phyloP scores from a whole-genome alignment of 257 asterid genomes.

The Solanum tarapatanum region DNA sequence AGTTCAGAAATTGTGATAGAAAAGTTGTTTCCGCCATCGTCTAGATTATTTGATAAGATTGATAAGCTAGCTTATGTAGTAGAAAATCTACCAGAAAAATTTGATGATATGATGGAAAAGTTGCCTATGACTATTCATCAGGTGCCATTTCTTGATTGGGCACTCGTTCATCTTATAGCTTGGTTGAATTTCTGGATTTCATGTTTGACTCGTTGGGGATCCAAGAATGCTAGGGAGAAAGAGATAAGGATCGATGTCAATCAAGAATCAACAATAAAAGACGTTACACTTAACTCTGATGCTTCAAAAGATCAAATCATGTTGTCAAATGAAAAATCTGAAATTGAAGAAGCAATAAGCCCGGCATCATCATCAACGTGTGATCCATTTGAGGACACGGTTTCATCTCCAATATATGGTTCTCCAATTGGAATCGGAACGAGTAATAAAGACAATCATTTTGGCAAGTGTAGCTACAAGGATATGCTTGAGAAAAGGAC shows the following conservation, averaged over 20 bases:
- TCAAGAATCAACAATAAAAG: background rate
- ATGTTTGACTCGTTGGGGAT: slow-evolving; percentile 5
- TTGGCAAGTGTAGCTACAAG: slow-evolving; percentile 31
- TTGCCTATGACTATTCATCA: slow-evolving; percentile 13
- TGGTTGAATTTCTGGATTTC: slow-evolving; percentile 17
- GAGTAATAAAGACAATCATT: background rate
- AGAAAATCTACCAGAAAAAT: slow-evolving; percentile 24
- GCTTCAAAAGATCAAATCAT: background rate
- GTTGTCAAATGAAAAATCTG: background rate
- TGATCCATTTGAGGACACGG: slow-evolving; percentile 11
- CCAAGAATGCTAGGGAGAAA: slow-evolving; percentile 18
- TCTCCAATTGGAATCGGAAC: background rate
- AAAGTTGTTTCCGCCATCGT: slow-evolving; percentile 35
- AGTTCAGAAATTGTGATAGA: slow-evolving; percentile 17
- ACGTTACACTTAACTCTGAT: background rate
- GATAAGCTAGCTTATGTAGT: slow-evolving; percentile 26
- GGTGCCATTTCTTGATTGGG: slow-evolving; percentile 29
- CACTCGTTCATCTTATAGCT: slow-evolving; percentile 12
- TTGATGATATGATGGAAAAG: slow-evolving; percentile 19
- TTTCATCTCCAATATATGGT: slow-evolving; percentile 19
- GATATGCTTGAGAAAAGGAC: slow-evolving; percentile 27
- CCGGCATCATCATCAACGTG: slow-evolving; percentile 6
- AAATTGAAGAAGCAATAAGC: background rate
- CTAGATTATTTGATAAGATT: slow-evolving; percentile 26
- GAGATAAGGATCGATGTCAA: slow-evolving; percentile 26